Conservation (phyloP, 176 grass and related monocot species). For the Oryza glumipatula region DNA sequence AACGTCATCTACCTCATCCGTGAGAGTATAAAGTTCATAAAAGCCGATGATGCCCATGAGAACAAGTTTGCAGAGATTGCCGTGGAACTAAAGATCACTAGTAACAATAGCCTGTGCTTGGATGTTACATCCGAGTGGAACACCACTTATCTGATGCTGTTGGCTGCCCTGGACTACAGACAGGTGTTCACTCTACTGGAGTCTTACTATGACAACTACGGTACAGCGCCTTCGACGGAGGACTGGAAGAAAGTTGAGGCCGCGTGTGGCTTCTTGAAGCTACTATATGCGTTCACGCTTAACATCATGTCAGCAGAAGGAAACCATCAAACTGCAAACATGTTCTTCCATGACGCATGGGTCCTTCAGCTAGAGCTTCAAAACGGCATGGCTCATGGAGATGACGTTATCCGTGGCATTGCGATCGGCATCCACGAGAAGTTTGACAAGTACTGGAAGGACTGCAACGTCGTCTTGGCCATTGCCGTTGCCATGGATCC, state of each 20-base stretch:
- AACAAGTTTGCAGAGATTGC: slow-evolving; percentile 50
- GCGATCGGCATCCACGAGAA: slow-evolving; percentile 43
- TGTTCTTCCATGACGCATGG: slow-evolving; percentile 63
- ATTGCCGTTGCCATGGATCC: slow-evolving; percentile 68
- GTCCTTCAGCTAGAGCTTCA: slow-evolving; percentile 45
- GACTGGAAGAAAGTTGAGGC: slow-evolving; percentile 63
- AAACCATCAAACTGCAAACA: slow-evolving; percentile 45
- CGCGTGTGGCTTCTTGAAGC: slow-evolving; percentile 52
- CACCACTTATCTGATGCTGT: slow-evolving; percentile 59
- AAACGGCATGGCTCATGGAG: slow-evolving; percentile 20
- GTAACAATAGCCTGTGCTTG: slow-evolving; percentile 47
- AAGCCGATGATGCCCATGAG: slow-evolving; percentile 37
- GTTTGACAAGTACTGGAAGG: slow-evolving; percentile 62
- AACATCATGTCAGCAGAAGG: slow-evolving; percentile 24
- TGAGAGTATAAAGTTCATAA: slow-evolving; percentile 71
- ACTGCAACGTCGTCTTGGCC: slow-evolving; percentile 58
- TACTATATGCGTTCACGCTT: slow-evolving; percentile 48
- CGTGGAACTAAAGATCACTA: slow-evolving; percentile 43
- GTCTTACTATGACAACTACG: slow-evolving; percentile 47
- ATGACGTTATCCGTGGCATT: slow-evolving; percentile 44
- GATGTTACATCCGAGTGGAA: slow-evolving; percentile 64
- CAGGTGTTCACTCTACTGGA: slow-evolving; percentile 59
- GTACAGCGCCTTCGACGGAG: slow-evolving; percentile 43
- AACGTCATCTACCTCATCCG: slow-evolving; percentile 58
- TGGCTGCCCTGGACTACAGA: slow-evolving; percentile 56